Evolutionary conservation across 805 yeast species (phyloP).

Genomic region (Kodamaea kakaduensis): DNA sequence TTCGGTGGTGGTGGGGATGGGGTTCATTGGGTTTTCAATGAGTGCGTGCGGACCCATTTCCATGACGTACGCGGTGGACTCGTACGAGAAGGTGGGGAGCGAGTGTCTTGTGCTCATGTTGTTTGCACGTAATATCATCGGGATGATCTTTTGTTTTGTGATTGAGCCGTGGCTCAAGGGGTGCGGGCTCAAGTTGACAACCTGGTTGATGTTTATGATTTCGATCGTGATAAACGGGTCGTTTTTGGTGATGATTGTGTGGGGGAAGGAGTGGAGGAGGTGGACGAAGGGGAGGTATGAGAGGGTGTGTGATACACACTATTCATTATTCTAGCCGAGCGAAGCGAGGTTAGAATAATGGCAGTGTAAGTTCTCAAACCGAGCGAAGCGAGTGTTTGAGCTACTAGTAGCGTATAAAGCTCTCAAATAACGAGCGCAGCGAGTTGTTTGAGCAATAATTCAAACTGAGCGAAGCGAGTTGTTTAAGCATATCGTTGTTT

Average conservation of each 20-base stretch:
- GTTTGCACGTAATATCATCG: constrained; percentile 43
- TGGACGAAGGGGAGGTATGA: constrained; percentile 22
- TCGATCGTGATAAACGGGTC: constrained; percentile 39
- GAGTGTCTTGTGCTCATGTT: constrained; percentile 43
- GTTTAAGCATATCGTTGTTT: too few relatives aligned
- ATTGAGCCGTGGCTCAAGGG: constrained; percentile 43
- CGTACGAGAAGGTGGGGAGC: constrained; percentile 41
- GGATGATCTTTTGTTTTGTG: constrained; percentile 44
- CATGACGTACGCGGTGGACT: constrained; percentile 43
- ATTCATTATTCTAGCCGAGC: constrained; percentile 11
- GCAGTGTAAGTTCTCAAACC: too few relatives aligned
- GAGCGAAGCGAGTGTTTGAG: too few relatives aligned
- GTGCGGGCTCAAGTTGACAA: constrained; percentile 36
- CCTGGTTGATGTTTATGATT: constrained; percentile 46
- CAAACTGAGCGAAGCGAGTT: too few relatives aligned
- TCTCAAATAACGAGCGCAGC: too few relatives aligned
- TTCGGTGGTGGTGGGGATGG: constrained; percentile 45
- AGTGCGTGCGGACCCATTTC: constrained; percentile 43
- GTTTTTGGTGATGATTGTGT: constrained; percentile 35
- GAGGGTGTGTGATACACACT: constrained; percentile 10
- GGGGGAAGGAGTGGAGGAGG: constrained; percentile 40
- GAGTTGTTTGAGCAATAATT: too few relatives aligned
- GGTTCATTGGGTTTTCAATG: constrained; percentile 44
- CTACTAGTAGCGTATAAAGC: too few relatives aligned
- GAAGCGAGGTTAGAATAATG: too few relatives aligned